phyloP scores from a whole-genome alignment of 2,329 filamentous ascomycete species.

The Ampelomyces quisqualis region DNA sequence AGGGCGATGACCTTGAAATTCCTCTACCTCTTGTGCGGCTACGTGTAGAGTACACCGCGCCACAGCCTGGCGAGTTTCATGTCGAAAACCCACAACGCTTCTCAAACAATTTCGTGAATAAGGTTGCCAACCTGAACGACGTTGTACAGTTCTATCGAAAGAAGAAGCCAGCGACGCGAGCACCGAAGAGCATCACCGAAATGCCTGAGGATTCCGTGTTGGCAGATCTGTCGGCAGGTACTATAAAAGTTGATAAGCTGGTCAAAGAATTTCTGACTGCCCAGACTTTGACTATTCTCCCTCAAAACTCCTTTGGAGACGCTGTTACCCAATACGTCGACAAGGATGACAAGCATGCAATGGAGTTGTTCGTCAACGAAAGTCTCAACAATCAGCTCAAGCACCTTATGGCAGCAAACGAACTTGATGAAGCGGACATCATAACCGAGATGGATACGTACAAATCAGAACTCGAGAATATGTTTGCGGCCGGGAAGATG shows the following conservation, averaged over 20 bases:
- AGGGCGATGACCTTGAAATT: conserved; percentile 59
- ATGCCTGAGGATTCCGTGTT: conserved; percentile 66
- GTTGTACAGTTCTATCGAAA: conserved; percentile 91
- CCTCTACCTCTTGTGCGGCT: conserved; percentile 85
- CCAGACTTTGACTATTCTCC: conserved; percentile 88
- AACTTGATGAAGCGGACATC: conserved; percentile 69
- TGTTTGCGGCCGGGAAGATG: conserved; percentile 66
- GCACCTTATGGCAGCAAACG: conserved; percentile 54
- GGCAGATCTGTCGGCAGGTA: conserved; percentile 65
- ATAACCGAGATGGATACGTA: conserved; percentile 72
- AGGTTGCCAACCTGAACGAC: conserved; percentile 90
- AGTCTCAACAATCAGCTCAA: conserved; percentile 48
- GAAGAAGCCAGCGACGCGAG: conserved; percentile 60
- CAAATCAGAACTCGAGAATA: conserved; percentile 67
- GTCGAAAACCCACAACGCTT: conserved; percentile 95
- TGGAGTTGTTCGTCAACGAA: conserved; percentile 57
- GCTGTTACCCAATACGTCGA: conserved; percentile 90
- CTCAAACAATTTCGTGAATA: conserved; percentile 86
- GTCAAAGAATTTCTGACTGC: conserved; percentile 84
- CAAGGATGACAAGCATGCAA: conserved; percentile 91
- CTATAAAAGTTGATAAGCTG: conserved; percentile 82
- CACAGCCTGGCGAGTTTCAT: conserved; percentile 82
- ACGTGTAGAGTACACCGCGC: conserved; percentile 85
- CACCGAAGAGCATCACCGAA: conserved; percentile 52
- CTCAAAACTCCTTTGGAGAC: conserved; percentile 88